Base-by-base conservation (phyloP, 257 asterid species). In the Capsicum baccatum region DNA sequence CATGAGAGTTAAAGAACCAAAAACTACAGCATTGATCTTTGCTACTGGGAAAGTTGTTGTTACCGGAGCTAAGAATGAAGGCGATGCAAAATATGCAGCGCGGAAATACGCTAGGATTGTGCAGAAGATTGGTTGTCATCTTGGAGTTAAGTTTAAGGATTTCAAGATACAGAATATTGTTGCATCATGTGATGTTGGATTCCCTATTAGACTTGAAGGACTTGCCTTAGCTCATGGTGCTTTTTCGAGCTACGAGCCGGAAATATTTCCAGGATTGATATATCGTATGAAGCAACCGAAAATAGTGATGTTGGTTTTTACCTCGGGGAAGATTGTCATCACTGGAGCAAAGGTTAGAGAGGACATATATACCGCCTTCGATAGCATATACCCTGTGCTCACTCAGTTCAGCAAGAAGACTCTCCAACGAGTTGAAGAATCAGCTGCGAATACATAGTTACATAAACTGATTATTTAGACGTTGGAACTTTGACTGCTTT, bases 1-100 rank as follows among this genome's bases (percentile, higher is more conserved):
- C 86, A 90, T 92, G 97, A 87, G 97, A 88, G 90, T 92, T 39
- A 87, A 94, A 59, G 97, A 92, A 85, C 97, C 94, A 21, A 91
- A 91, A 83, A 90, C 97, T 1, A 92, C 97, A 6, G 94, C 94
- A 0, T 87, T 89, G 37, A 12, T 55, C 13, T 55, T 55, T 13
- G 16, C 17, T 55, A 11, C 16, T 0, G 57, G 57, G 4, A 55
- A 55, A 13, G 6, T 12, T 13, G 58, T 55, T 3, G 1, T 12
- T 1, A 55, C 58, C 16, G 58, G 58, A 12, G 58, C 58, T 4
- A 55, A 55, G 13, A 55, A 5, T 55, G 58, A 55, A 55, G 10
- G 37, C 9, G 50, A 67, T 14, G 35, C 50, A 2, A 67, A 13
- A 9, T 1, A 35, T 6, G 50, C 74, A 67, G 19, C 50, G 0